A percentile compares a stretch with the other conserved stretches of the same genome.
Evolutionary conservation across 495 filamentous ascomycete species (phyloP).

Genomic region (Neurospora sp.): DNA sequence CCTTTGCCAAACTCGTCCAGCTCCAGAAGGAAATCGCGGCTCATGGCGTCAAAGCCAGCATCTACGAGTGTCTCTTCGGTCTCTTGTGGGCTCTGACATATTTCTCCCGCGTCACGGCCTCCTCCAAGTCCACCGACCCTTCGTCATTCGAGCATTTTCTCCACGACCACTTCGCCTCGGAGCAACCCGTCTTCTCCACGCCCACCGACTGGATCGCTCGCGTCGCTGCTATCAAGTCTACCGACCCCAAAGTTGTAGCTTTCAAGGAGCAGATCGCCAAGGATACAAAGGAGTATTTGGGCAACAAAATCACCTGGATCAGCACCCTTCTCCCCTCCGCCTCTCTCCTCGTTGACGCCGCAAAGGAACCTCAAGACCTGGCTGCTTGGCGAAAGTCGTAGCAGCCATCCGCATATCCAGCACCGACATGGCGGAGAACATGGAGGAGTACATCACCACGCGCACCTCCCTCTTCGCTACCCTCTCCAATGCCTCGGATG

Average conservation of each 20-base stretch:
- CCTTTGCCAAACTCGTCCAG: neutral
- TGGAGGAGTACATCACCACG: neutral
- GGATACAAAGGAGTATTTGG: neutral
- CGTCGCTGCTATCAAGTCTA: neutral
- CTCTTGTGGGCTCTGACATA: neutral
- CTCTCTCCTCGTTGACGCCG: neutral
- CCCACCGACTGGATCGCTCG: neutral
- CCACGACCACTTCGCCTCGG: neutral
- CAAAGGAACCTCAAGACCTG: neutral
- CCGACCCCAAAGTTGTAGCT: neutral
- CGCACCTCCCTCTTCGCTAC: neutral
- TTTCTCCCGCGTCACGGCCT: neutral
- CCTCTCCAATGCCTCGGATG: neutral
- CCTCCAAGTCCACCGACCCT: neutral
- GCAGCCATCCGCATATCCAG: neutral
- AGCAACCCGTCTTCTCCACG: neutral
- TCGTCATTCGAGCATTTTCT: neutral
- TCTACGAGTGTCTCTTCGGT: neutral
- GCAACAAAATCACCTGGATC: neutral
- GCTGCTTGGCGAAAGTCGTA: neutral
- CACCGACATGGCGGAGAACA: neutral
- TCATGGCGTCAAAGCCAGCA: neutral
- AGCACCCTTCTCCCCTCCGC: neutral
- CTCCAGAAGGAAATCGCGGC: neutral
- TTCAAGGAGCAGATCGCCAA: neutral